Percentiles rank a stretch among this genome's conserved stretches.
Evolutionary conservation across 345 rosid genomes (phyloP).

Genomic region (Rhizophora apiculata): DNA sequence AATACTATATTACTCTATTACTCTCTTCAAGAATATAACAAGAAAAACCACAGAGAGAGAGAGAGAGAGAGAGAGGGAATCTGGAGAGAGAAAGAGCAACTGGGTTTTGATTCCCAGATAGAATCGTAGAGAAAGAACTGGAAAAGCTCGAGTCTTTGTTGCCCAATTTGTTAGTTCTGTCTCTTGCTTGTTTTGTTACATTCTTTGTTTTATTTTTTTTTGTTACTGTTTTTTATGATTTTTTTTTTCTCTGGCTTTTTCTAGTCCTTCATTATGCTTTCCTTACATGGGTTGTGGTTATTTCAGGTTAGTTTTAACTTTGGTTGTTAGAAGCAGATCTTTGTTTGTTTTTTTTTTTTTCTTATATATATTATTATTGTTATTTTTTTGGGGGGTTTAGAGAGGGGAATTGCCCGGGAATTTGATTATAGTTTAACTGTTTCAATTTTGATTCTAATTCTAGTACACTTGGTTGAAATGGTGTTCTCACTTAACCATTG

Average conservation of each 20-base stretch:
- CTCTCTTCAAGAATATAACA: conserved; percentile 8
- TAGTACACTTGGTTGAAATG: background rate
- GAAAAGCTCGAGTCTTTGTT: conserved; percentile 5
- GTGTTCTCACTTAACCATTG: background rate
- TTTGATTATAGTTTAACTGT: conserved; percentile 9
- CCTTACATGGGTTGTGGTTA: conserved; percentile 5
- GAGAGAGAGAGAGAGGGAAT: conserved; percentile 7
- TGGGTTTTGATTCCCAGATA: conserved; percentile 15
- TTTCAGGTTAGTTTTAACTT: background rate
- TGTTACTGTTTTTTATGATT: background rate
- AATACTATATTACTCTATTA: background rate
- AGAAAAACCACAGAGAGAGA: background rate
- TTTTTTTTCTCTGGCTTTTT: background rate
- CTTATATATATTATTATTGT: no score
- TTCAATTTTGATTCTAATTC: background rate
- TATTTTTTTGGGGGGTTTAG: background rate
- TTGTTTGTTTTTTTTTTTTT: background rate
- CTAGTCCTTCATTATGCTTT: background rate
- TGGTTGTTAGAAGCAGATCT: background rate
- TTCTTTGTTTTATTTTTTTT: background rate
- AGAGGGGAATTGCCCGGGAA: background rate
- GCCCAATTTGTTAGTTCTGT: conserved; percentile 10
- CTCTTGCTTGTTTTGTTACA: background rate
- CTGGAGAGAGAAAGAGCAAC: conserved; percentile 8
- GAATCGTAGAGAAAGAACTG: background rate